These are phyloP conservation scores for Septoria linicola DNA, from an alignment of 2,329 filamentous ascomycete species.

Conservation along the genomic window DNA sequence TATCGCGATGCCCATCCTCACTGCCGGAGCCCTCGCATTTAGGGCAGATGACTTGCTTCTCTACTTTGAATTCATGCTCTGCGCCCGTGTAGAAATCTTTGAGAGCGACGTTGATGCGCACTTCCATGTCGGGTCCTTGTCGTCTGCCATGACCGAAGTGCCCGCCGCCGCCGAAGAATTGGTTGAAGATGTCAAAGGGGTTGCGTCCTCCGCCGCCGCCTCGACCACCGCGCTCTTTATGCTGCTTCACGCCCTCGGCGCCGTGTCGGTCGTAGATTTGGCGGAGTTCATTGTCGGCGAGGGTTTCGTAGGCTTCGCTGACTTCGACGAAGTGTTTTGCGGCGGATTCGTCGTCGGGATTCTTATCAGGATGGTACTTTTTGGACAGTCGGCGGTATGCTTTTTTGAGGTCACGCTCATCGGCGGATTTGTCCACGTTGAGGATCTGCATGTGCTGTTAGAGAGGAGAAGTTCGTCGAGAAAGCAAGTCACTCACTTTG, in stretches of 20 bases:
- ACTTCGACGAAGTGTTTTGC: constrained; percentile 91
- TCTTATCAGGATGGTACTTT: constrained; percentile 97
- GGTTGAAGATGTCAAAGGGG: constrained; percentile 92
- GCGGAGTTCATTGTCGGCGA: constrained; percentile 75
- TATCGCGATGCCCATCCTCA: constrained; percentile 72
- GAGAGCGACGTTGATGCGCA: constrained; percentile 74
- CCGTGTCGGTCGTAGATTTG: constrained; percentile 93
- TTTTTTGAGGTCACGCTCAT: constrained; percentile 85
- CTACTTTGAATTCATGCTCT: constrained; percentile 81
- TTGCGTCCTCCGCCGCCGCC: constrained; percentile 65
- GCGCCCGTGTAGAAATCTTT: constrained; percentile 90
- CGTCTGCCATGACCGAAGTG: constrained; percentile 71
- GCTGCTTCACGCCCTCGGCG: constrained; percentile 84
- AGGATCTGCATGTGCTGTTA: constrained; percentile 63
- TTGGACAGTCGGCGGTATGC: constrained; percentile 91
- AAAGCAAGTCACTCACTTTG: constrained; percentile 58
- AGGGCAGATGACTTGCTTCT: constrained; percentile 94
- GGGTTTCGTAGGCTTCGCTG: constrained; percentile 90
- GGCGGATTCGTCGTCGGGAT: constrained; percentile 77
- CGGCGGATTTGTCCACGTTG: constrained; percentile 73
- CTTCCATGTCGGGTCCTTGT: constrained; percentile 83
- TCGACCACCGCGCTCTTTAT: constrained; percentile 67
- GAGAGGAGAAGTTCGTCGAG: constrained; percentile 14
- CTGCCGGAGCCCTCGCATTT: constrained; percentile 83
- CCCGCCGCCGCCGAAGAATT: constrained; percentile 91